Evolutionary conservation across 805 yeast genomes (phyloP).

Genomic region (Teunomyces barrocoloradensis): DNA sequence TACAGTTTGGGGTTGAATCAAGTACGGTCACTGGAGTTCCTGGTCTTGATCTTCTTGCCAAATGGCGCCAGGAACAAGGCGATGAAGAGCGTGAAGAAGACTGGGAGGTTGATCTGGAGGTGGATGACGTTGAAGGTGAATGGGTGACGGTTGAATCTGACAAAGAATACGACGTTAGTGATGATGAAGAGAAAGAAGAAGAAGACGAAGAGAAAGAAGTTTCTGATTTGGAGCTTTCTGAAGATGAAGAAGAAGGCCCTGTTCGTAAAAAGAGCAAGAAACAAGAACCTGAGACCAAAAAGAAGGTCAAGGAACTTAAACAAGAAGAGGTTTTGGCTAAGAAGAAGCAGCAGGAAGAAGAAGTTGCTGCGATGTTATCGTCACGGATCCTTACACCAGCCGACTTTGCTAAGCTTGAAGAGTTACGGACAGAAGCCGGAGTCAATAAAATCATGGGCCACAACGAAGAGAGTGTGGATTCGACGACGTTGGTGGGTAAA

Average conservation of each 20-base stretch:
- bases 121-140: slow-evolving; percentile 73
- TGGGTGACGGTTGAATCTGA: slow-evolving; percentile 89
- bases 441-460: slow-evolving; percentile 72
- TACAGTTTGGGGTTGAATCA: slow-evolving; percentile 71
- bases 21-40: slow-evolving; percentile 70
- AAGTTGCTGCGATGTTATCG: slow-evolving; percentile 58
- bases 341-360: slow-evolving; percentile 28
- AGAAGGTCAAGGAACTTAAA: neutral
- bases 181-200: slow-evolving; percentile 50
- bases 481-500: slow-evolving; percentile 71
- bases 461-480: slow-evolving; percentile 86
- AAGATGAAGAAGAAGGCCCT: slow-evolving; percentile 18
- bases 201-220: slow-evolving; percentile 25
- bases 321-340: slow-evolving; percentile 38
- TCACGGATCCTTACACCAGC: slow-evolving; percentile 91
- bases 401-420: slow-evolving; percentile 93
- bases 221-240: slow-evolving; percentile 27
- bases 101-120: slow-evolving; percentile 52
- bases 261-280: too few relatives aligned
- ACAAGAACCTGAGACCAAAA: slow-evolving; percentile 13
- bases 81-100: slow-evolving; percentile 46
- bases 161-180: slow-evolving; percentile 60
- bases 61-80: slow-evolving; percentile 73
- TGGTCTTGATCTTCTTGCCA: slow-evolving; percentile 84
- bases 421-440: slow-evolving; percentile 81